phyloP scores from a whole-genome alignment of 345 rosid genomes.

The Murraya koenigii region DNA sequence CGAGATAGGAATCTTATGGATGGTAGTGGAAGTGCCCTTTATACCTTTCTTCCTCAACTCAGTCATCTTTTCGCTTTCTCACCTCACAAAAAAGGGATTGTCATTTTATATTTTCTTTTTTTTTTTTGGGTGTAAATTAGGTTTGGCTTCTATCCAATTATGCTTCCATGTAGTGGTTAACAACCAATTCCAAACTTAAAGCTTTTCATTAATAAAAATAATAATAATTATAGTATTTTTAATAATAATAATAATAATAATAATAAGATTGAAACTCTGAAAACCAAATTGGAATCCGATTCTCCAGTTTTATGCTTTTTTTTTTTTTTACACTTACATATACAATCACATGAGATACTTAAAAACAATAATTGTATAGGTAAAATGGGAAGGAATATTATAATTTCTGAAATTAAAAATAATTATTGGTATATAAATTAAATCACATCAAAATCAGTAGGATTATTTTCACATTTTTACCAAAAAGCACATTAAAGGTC shows the following conservation, averaged over 20 bases:
- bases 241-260: too few relatives aligned
- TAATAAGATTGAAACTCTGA: too few relatives aligned
- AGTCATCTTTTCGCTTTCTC: constrained; percentile 18
- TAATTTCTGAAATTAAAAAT: too few relatives aligned
- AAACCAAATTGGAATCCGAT: too few relatives aligned
- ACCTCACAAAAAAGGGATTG: neutral
- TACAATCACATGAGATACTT: neutral
- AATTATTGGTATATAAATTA: too few relatives aligned
- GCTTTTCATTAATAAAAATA: neutral
- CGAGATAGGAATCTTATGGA: constrained; percentile 43
- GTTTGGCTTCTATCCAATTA: neutral
- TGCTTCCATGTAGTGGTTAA: too few relatives aligned
- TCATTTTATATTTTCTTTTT: neutral
- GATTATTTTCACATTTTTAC: neutral
- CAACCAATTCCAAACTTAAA: neutral
- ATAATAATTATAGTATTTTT: too few relatives aligned
- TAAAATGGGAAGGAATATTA: neutral
- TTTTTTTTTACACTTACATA: neutral
- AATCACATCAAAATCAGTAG: neutral
- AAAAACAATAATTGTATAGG: too few relatives aligned
- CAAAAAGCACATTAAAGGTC: neutral
- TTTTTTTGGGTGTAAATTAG: too few relatives aligned
- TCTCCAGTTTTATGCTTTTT: neutral
- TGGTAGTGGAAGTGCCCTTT: constrained; percentile 47
- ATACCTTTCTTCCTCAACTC: constrained; percentile 46